These are phyloP conservation scores for Pythium insidiosum DNA, from an alignment of 352 stramenopile genomes.

Conservation along the genomic window DNA sequence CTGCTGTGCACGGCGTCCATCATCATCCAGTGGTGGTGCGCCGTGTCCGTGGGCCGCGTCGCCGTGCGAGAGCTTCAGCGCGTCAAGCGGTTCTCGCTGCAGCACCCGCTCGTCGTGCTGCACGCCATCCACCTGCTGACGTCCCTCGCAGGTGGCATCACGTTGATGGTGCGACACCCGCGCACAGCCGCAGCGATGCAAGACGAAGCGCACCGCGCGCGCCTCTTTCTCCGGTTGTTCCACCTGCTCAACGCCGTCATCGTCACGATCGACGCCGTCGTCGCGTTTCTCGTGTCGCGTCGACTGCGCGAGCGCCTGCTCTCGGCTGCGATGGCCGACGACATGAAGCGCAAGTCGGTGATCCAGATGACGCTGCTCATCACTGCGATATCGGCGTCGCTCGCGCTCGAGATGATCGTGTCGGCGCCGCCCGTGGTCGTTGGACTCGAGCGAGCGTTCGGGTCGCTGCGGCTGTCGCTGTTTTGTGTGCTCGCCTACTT, in stretches of 20 bases:
- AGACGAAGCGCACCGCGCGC: conserved; percentile 12
- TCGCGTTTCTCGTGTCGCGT: conserved; percentile 31
- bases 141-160: conserved; percentile 22
- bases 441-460: conserved; percentile 17
- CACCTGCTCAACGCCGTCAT: conserved; percentile 36
- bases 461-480: conserved; percentile 19
- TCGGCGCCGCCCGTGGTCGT: conserved; percentile 31
- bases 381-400: conserved; percentile 23
- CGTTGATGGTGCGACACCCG: conserved; percentile 20
- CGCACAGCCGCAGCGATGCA: conserved; percentile 14
- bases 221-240: conserved; percentile 23
- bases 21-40: conserved; percentile 62
- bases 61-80: conserved; percentile 37
- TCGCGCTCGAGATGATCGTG: conserved; percentile 47
- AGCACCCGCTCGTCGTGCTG: conserved; percentile 50
- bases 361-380: conserved; percentile 64
- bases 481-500: conserved; percentile 53
- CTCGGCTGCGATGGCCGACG: conserved; percentile 53
- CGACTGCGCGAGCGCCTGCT: conserved; percentile 39
- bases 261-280: conserved; percentile 30
- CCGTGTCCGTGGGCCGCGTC: conserved; percentile 42
- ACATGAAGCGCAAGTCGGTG: conserved; percentile 72
- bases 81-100: conserved; percentile 31
- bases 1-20: conserved; percentile 56
- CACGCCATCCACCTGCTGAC: conserved; percentile 43